These are phyloP conservation scores for Penicillium lagena DNA, from an alignment of 495 filamentous ascomycete genomes.

Conservation along the genomic window DNA sequence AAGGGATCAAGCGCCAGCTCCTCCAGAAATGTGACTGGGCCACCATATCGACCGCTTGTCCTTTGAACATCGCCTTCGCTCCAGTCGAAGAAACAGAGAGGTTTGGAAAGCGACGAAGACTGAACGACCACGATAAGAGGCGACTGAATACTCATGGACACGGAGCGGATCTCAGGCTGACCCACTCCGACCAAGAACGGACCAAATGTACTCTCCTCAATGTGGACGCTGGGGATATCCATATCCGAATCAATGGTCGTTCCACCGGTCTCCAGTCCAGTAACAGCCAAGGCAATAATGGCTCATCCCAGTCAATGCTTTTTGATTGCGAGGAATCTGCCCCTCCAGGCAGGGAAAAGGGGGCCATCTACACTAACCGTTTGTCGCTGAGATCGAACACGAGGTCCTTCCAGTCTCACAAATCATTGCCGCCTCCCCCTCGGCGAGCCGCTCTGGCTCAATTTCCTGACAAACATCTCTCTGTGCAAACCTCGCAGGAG, in stretches of 20 bases:
- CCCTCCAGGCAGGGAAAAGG: not conserved
- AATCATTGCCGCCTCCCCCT: too few relatives aligned
- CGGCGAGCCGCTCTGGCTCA: not conserved
- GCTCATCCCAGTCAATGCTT: slow-evolving; percentile 33
- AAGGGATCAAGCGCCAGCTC: slow-evolving; percentile 23
- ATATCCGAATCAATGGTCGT: slow-evolving; percentile 23
- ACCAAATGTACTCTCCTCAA: too few relatives aligned
- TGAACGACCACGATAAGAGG: slow-evolving; percentile 25
- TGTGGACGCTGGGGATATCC: slow-evolving; percentile 8
- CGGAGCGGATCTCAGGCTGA: not conserved
- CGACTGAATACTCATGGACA: slow-evolving; percentile 13
- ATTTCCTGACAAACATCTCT: not conserved
- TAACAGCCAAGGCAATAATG: slow-evolving; percentile 1
- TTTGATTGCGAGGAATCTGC: slow-evolving; percentile 16
- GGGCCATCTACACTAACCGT: not conserved
- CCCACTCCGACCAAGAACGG: not conserved
- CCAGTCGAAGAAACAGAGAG: slow-evolving; percentile 18
- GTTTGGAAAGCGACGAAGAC: slow-evolving; percentile 33
- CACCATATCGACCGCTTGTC: slow-evolving; percentile 23
- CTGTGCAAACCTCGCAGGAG: not conserved
- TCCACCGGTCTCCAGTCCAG: slow-evolving; percentile 1
- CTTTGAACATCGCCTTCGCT: slow-evolving; percentile 26
- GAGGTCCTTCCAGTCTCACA: too few relatives aligned
- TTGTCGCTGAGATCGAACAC: not conserved
- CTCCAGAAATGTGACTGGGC: slow-evolving; percentile 33